Base-by-base conservation (phyloP, 2,329 filamentous ascomycete species). In the Cladorrhinum sp. region DNA sequence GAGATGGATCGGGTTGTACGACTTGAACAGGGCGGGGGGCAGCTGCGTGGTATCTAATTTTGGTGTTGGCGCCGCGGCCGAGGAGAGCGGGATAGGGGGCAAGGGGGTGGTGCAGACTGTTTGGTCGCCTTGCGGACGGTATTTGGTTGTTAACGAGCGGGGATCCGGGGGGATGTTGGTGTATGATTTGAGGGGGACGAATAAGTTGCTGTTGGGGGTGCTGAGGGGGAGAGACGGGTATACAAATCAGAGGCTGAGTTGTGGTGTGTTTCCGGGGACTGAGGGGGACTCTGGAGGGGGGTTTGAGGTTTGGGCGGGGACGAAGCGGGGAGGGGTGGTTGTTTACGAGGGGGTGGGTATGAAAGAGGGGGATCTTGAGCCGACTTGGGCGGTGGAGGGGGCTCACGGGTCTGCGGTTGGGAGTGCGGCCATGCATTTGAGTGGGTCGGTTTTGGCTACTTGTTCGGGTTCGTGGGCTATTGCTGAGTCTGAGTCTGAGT, bases 291-390 rank as follows among this genome's bases (percentile, higher is more conserved):
- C n/a, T n/a, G n/a, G n/a, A n/a, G 74, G 74, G 1, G 79, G 79
- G 1, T 86, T 85, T 63, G 86, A 88, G 70, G 77, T 88, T 51
- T 88, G 86, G 86, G 82, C 82, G 5, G 86, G 86, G 1, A 79
- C 81, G 0, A 75, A 78, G 49, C 75, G 80, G 62, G 85, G 86
- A 1, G 68, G 73, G 2, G 80, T 86, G n/a, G 76, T 77, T 50
- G 79, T 87, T 6, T 88, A 84, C 81, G 82, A 87, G 49, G 76
- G 77, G 10, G 80, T 86, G 0, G 84, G 85, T 24, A 73, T 70
- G 42, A 65, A 64, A 2, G 77, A 75, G 50, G 84, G 83, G 16
- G 73, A 75, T 6, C 69, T 76, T 21, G 68, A 74, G 24, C 76
- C 78, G 2, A 72, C 76, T 0, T 85, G 82, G 82, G 68, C 70